Evolutionary conservation across 129 eudicot species (phyloP).

Genomic region (Ambrosia trifida): DNA sequence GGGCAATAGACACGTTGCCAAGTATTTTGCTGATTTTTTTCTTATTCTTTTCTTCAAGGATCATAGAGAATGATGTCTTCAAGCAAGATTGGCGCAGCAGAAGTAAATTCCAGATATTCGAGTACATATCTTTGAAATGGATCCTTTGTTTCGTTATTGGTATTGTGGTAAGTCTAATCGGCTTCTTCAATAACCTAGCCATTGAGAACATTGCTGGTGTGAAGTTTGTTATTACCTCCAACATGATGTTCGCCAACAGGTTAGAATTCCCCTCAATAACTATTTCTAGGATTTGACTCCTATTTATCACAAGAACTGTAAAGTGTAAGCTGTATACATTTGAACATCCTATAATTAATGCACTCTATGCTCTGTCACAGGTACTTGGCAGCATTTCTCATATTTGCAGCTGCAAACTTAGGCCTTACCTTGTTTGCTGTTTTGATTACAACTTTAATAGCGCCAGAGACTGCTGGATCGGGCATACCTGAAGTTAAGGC

Average conservation of each 20-base stretch:
- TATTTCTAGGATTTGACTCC: constrained; percentile 7
- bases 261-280: constrained; percentile 22
- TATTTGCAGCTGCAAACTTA: constrained; percentile 75
- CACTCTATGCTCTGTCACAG: constrained; percentile 37
- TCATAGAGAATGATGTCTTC: constrained; percentile 76
- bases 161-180: constrained; percentile 56
- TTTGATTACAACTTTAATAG: constrained; percentile 62
- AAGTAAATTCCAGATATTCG: constrained; percentile 56
- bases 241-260: constrained; percentile 71
- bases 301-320: constrained; percentile 5
- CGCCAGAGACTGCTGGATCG: constrained; percentile 96
- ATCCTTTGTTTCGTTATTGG: constrained; percentile 69
- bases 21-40: constrained; percentile 17
- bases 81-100: constrained; percentile 90
- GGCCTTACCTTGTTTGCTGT: constrained; percentile 78
- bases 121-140: constrained; percentile 80
- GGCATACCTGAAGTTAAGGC: constrained; percentile 99
- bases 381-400: constrained; percentile 61
- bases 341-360: background rate
- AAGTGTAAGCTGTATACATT: background rate
- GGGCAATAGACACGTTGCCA: background rate
- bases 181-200: constrained; percentile 77
- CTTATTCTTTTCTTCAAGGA: constrained; percentile 39
- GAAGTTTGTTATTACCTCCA: constrained; percentile 86
- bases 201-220: constrained; percentile 82